A percentile compares a stretch with the other conserved stretches of the same genome.
These are phyloP conservation scores for Sarocladiaceae sp. DNA, from an alignment of 2,329 filamentous ascomycete genomes.

Conservation along the genomic window DNA sequence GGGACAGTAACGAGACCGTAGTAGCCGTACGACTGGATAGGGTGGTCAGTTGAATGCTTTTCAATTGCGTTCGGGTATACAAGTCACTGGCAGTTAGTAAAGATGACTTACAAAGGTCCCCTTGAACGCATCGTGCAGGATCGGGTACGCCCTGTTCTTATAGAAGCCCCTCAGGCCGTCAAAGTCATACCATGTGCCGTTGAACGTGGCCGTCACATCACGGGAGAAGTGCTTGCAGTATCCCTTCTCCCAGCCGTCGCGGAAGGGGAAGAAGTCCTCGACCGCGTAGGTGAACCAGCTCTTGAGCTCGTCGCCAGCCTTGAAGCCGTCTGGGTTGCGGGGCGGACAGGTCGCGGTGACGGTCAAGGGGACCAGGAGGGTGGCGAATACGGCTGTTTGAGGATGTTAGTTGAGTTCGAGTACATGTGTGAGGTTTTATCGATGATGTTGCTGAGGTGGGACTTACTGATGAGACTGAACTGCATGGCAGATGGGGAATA, in stretches of 20 bases:
- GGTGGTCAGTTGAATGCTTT: too few species aligned
- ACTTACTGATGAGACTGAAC: background rate
- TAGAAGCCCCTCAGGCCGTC: slow-evolving; percentile 5
- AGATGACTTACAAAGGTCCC: slow-evolving; percentile 2
- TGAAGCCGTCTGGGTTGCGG: slow-evolving; percentile 9
- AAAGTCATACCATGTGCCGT: slow-evolving; percentile 7
- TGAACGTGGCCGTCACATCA: slow-evolving; percentile 8
- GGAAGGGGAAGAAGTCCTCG: slow-evolving; percentile 9
- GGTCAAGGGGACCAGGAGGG: background rate
- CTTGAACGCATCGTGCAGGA: slow-evolving; percentile 6
- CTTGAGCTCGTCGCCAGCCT: slow-evolving; percentile 3
- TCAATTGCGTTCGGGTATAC: background rate
- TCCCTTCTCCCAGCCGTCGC: slow-evolving; percentile 3
- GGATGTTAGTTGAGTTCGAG: background rate
- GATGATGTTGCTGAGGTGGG: background rate
- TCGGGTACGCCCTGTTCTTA: slow-evolving; percentile 6
- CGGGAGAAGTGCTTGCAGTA: slow-evolving; percentile 5
- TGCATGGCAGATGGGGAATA: too few species aligned
- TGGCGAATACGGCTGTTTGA: background rate
- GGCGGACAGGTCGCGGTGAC: slow-evolving; percentile 1
- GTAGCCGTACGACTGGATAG: background rate
- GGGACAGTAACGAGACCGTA: slow-evolving; percentile 1
- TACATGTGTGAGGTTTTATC: background rate
- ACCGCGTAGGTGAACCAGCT: slow-evolving; percentile 2
- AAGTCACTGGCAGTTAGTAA: background rate